Evolutionary conservation across 352 stramenopile genomes (phyloP), one percentile per base, ranked within the genome.

Genomic region (Phytophthora agathidicida): DNA sequence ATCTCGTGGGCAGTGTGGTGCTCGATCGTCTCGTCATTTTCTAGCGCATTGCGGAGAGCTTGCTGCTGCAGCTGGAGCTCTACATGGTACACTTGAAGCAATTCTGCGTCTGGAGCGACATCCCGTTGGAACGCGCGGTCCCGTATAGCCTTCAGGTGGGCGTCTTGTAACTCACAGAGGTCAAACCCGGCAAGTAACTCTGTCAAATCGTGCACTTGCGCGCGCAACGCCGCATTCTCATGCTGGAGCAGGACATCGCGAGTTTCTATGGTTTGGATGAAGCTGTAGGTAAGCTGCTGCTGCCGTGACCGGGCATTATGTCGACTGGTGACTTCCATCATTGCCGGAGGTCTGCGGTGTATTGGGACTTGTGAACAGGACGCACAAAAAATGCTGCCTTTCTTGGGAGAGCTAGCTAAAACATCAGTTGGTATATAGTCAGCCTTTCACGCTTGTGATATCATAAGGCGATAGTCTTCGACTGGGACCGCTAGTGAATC

Each of bases 131-230:
- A 74, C 1, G 60, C 60, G 30, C 48, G 60, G 26, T 74, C 65
- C 43, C 65, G 36, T 0, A 74, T 54, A 20, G 22, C 36, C 0
- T 41, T 60, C 31, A 74, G 23, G 16, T 74, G 53, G 11, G 20
- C 31, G 38, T 71, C 48, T 3, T 63, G 31, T 4, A 74, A 20
- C 30, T 57, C 47, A 13, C 47, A 70, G 3, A 74, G 60, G 56
- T 73, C 60, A 46, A 67, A 73, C n/a, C 39, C 60, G 14, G 60
- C 53, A 22, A 73, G 20, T 6, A 73, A 23, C 31, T 73, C 53
- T 3, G 47, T 67, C 5, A 73, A 53, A 20, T 73, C 65, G 16
- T 64, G 53, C 4, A 73, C 42, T 48, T 73, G 65, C 1, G 47
- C 53, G 17, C 60, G 52, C 32, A 73, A 48, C 11, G 30, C 65